Base-by-base conservation (phyloP, 805 yeast species). In the Candida wancherniae region DNA sequence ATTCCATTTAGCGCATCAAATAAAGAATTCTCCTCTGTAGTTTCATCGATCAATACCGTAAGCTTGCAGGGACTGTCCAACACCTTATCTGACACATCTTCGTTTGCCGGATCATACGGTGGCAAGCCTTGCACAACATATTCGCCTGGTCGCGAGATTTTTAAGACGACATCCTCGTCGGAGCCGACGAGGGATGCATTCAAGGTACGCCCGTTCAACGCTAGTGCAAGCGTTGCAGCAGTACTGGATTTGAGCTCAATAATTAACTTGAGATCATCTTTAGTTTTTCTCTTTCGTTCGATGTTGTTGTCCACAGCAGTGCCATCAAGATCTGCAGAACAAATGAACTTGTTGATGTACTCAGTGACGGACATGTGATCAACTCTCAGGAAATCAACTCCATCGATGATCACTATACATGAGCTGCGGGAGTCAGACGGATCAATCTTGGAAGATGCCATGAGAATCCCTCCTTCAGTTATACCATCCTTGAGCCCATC, bases 161-260 rank as follows among this genome's bases (percentile, higher is more conserved):
- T 35, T 16, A 49, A 36, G 11, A 11, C 8, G 10, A 31, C 27
- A 2, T 33, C 37, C 6, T 15, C 22, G 8, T 16, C 21, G 8
- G 34, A 7, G 12, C 17, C 14, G 51, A 38, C 61, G 23, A 34
- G 50, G 45, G 33, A 51, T 39, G 36, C 59, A 22, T 55, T 58
- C 15, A 55, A 34, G 5, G 43, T 35, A 8, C 52, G 55, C 1
- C 62, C 61, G 32, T 63, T 56, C 16, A 80, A 51, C 3, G 75
- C 63, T 14, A 65, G 53, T 0, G 73, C 61, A 0, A 73, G 51
- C 0, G 90, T 80, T 0, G 90, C 80, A 28, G 72, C 61, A 13
- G 60, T 55, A 25, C 71, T 56, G 21, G 66, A 68, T 8, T 67
- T 58, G 31, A 83, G 69, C 39, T 73, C 77, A 7, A 83, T 46